Base-by-base conservation (phyloP, 108 stramenopile species). In the Skeletonema menzelii region DNA sequence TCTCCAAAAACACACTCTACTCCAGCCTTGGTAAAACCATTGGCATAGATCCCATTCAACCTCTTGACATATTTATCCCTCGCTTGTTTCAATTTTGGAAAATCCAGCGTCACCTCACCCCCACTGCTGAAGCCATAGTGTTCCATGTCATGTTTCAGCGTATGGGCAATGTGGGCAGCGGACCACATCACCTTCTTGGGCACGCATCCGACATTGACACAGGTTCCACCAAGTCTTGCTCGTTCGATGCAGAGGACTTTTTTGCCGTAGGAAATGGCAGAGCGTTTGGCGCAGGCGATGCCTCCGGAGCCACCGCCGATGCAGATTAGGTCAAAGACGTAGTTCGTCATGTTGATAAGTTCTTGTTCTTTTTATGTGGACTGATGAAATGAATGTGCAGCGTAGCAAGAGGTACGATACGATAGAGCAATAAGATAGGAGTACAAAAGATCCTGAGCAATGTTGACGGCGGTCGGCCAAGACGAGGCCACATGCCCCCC, bases 121-220 rank as follows among this genome's bases (percentile, higher is more conserved):
- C 70, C 68, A 10, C 60, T 70, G 12, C 28, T 35, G 64, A 84
- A 86, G 0, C 82, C 86, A 55, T 78, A 84, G 35, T 86, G 78
- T 0, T 64, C 27, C 40, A 75, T 68, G 59, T 94, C 93, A 30
- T 92, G 89, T 11, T 89, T 77, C 49, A 92, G 46, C 14, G 65
- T 77, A 49, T 90, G 85, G 12, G 84, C 73, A 26, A 91, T 88
- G 32, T 72, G 69, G 4, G 98, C 92, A 0, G 92, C 88, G 62
- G 77, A 73, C 69, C 76, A 97, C 97, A 98, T 96, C 65, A 97
- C 69, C 77, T 99, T 98, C 84, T 99, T 99, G 61, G 99, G 99
- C 3, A 99, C 99, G 80, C 99, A 99, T 17, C 99, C 99, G 10
- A 98, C 98, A 68, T 99, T 98, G 76, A 99, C 99, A 63, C 96